Evolutionary conservation across 2,329 filamentous ascomycete species (phyloP), one percentile per base, ranked within the genome.

Genomic region (Colletotrichum brevisporum): DNA sequence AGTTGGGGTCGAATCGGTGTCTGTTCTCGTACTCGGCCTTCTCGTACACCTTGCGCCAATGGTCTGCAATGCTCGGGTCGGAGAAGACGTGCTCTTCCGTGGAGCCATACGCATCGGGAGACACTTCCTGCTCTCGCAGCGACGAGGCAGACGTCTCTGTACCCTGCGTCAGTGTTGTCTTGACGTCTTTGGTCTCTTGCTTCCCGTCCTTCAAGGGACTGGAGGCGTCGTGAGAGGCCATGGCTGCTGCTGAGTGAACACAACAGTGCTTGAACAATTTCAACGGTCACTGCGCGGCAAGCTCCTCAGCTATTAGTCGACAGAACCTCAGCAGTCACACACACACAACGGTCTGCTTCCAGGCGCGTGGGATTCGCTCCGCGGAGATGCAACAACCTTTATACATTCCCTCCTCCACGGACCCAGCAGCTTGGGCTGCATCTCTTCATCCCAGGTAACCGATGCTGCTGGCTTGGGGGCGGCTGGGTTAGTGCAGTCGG

Each of bases 1-100:
- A 71, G 24, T 12, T 71, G 12, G 87, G 86, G 71, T 91, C 88
- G 74, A 88, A 91, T 13, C 89, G 84, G 74, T 91, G 89, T 1
- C 84, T 79, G 18, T 89, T 89, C 77, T 91, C 89, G 72, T 91
- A 91, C 0, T 77, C 70, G 1, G 86, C 85, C 6, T 84, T 83
- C 70, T 89, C 86, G 69, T 89, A 90, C 5, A 88, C 75, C 5
- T 78, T 78, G 2, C 81, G 79, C 83, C 86, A 90, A 72, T 86
- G 82, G n/a, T 85, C 83, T 1, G 86, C 86, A 2, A 86, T 78
- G 3, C 80, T 79, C 2, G 85, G 83, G 57, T 89, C 85, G 0
- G 82, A 78, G 72, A 90, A 90, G 43, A 80, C 63, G 53, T 84
- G 82, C n/a, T 80, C 77, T 2, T 76, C 71, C 16, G 75, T 73